These are phyloP conservation scores for Ambrosia hybrid DNA, from an alignment of 140 eudicot species.

Conservation along the genomic window DNA sequence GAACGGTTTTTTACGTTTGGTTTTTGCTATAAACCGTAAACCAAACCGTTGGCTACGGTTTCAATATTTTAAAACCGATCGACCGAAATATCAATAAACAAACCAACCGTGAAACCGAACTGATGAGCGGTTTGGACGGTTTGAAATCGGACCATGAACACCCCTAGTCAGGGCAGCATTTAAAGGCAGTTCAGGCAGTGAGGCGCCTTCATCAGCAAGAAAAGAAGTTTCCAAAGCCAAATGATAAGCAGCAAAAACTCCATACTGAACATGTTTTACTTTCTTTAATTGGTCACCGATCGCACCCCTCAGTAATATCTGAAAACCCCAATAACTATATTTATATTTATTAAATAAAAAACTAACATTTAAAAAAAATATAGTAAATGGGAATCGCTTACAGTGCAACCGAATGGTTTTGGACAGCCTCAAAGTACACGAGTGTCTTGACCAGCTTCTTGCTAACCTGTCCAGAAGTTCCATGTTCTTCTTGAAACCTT, in stretches of 20 bases:
- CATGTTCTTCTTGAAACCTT: constrained; percentile 84
- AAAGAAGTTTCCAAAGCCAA: constrained; percentile 95
- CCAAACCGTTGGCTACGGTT: no score
- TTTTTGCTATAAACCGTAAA: no score
- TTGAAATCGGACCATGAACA: no score
- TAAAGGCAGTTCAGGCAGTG: constrained; percentile 84
- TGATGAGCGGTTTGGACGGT: no score
- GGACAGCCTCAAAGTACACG: constrained; percentile 98
- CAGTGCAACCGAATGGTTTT: constrained; percentile 97
- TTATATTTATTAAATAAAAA: not conserved
- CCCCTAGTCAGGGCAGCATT: no score
- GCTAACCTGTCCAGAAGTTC: constrained; percentile 78
- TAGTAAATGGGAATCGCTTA: constrained; percentile 39
- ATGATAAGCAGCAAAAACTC: constrained; percentile 97
- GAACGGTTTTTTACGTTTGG: no score
- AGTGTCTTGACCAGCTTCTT: constrained; percentile 84
- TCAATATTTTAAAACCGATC: no score
- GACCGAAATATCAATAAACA: no score
- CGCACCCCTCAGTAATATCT: constrained; percentile 97
- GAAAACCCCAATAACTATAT: constrained; percentile 24
- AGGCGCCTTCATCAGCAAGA: constrained; percentile 99
- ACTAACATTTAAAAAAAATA: not conserved
- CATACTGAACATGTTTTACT: constrained; percentile 96
- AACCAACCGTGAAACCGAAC: no score
- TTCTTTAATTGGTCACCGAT: constrained; percentile 90